Evolutionary conservation across 305 asterid species (phyloP).

Genomic region (Ilex paraguariensis): DNA sequence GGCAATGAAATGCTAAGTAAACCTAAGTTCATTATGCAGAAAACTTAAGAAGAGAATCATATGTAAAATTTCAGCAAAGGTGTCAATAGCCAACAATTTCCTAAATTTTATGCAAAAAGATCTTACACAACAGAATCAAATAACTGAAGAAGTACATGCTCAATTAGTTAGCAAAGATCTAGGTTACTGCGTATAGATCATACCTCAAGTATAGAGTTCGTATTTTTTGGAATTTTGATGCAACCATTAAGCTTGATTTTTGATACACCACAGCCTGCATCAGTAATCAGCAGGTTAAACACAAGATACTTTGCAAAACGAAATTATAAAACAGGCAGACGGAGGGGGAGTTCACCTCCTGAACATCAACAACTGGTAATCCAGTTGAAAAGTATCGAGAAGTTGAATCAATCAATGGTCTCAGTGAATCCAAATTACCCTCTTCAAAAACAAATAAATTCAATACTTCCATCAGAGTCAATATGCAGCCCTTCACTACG

Average conservation of each 20-base stretch:
- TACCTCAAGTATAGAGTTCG: constrained; percentile 56
- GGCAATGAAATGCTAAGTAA: no score
- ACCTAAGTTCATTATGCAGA: no score
- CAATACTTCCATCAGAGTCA: constrained; percentile 42
- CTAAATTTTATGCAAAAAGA: no score
- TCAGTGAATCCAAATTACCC: constrained; percentile 51
- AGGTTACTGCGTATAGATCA: constrained; percentile 3
- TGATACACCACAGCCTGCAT: constrained; percentile 45
- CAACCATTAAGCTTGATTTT: constrained; percentile 58
- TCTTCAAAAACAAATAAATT: constrained; percentile 73
- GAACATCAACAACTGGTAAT: constrained; percentile 35
- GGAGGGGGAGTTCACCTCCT: constrained; percentile 42
- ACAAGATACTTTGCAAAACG: constrained; percentile 9
- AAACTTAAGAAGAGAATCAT: no score
- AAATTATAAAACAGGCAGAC: constrained; percentile 7
- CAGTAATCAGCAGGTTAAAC: constrained; percentile 16
- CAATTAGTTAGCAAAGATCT: not conserved
- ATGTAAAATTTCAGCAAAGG: no score
- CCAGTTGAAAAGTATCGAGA: constrained; percentile 31
- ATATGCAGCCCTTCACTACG: constrained; percentile 73
- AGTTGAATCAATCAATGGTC: constrained; percentile 34
- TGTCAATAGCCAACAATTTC: no score
- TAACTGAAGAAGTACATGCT: no score
- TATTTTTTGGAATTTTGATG: constrained; percentile 60
- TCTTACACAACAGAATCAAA: no score